phyloP scores from a whole-genome alignment of 129 eudicot genomes.

The Kitagawia praeruptora region DNA sequence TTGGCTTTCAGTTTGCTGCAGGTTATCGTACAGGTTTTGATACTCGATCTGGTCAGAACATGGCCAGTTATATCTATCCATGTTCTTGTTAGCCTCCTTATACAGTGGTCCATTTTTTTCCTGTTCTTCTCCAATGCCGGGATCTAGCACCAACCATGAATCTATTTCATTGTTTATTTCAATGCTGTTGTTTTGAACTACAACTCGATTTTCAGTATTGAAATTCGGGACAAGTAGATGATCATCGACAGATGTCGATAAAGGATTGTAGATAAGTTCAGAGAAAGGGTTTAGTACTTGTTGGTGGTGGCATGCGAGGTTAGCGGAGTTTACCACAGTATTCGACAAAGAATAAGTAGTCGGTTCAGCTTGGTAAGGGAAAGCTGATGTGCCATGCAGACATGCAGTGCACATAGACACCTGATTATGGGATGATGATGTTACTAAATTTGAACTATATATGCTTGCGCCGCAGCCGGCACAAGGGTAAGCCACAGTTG shows the following conservation, averaged over 20 bases:
- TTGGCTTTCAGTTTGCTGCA: neutral
- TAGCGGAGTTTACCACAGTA: neutral
- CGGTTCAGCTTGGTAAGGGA: neutral
- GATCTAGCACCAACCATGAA: constrained; percentile 3
- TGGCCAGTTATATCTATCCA: neutral
- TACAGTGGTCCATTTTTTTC: neutral
- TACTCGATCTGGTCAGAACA: neutral
- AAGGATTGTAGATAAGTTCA: neutral
- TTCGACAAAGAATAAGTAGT: neutral
- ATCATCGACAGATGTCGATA: neutral
- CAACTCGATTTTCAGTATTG: neutral
- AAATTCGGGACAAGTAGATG: constrained; percentile 1
- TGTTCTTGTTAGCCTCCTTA: neutral
- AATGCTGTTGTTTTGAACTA: neutral
- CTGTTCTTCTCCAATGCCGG: neutral
- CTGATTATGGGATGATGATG: neutral
- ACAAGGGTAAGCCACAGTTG: constrained; percentile 5
- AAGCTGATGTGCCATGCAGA: constrained; percentile 10
- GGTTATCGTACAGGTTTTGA: neutral
- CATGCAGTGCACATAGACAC: constrained; percentile 5
- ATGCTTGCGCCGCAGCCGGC: neutral
- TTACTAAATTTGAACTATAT: neutral
- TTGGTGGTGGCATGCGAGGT: neutral
- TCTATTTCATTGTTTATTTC: neutral
- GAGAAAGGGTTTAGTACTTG: constrained; percentile 1